Base-by-base conservation (phyloP, 768 basidiomycete species). In the Mycena rebaudengoi region DNA sequence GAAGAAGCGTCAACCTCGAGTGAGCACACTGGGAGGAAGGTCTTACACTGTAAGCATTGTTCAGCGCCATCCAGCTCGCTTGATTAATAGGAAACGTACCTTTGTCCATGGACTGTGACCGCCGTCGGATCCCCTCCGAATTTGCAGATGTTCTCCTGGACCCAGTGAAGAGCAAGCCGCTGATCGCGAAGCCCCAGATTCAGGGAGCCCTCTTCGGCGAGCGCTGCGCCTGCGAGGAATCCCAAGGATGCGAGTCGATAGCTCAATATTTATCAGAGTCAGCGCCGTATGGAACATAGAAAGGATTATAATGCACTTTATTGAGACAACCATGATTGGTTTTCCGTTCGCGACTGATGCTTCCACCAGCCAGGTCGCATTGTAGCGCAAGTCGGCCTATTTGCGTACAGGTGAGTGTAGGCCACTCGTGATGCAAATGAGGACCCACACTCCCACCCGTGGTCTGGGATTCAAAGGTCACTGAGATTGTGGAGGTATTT, bases 101-200 rank as follows among this genome's bases (percentile, higher is more conserved):
- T 57, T 32, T 57, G 23, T 23, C 55, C 55, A n/a, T 43, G 40
- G 13, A 57, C 45, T 2, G 55, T 57, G 1, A 57, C 55, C 16
- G 30, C 30, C 32, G 60, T 49, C 2, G 71, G 74, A 44, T 71
- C 58, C 13, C 71, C 72, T 8, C 72, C 74, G 57, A 75, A 73
- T 37, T 68, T 41, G 21, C 52, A 51, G 21, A 79, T 78, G 56
- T 78, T 72, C 45, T 72, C 62, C 49, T 74, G 71, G 7, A 77
- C 68, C 78, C 78, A 79, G 33, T 75, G 70, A 20, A 79, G 54
- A 0, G 76, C 73, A 0, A 70, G 71, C 16, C 75, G 68, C 51
- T 78, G 76, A 61, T 79, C 78, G n/a, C 75, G 68, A 7, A 79
- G 51, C 16, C 77, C 77, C 2, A 67, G 73, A 51, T 79, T 79